phyloP scores from a whole-genome alignment of 2,329 filamentous ascomycete genomes.

The Mycosphaerella sp. region DNA sequence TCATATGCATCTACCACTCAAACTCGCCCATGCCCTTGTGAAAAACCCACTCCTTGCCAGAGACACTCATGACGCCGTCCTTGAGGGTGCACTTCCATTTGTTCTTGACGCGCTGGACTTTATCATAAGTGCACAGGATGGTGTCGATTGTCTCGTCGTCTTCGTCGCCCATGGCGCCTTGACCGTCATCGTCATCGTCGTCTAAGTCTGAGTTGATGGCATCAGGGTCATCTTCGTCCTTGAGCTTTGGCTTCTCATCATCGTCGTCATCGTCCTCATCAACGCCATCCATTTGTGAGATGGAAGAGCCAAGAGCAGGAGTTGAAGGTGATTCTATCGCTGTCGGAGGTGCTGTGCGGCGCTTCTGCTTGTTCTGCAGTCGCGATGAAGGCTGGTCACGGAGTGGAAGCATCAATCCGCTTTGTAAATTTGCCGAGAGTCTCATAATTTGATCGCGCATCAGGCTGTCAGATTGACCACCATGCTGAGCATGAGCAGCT shows the following conservation, averaged over 20 bases:
- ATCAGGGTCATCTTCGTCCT: slow-evolving; percentile 66
- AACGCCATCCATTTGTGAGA: slow-evolving; percentile 48
- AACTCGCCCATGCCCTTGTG: slow-evolving; percentile 97
- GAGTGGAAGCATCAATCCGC: slow-evolving; percentile 68
- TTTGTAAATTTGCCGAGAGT: slow-evolving; percentile 63
- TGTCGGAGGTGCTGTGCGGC: slow-evolving; percentile 4
- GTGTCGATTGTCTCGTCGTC: slow-evolving; percentile 79
- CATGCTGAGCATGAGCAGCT: slow-evolving; percentile 46
- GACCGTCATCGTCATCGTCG: slow-evolving; percentile 75
- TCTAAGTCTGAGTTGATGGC: slow-evolving; percentile 98
- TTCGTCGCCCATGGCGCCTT: slow-evolving; percentile 43
- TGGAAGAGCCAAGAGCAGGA: slow-evolving; percentile 15
- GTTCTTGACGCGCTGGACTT: slow-evolving; percentile 98
- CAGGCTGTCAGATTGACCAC: slow-evolving; percentile 58
- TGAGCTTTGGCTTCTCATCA: slow-evolving; percentile 35
- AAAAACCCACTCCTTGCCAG: slow-evolving; percentile 89
- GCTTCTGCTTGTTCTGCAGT: slow-evolving; percentile 32
- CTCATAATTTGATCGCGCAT: slow-evolving; percentile 63
- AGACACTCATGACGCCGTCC: slow-evolving; percentile 88
- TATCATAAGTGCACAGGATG: slow-evolving; percentile 99
- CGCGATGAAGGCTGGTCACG: slow-evolving; percentile 42
- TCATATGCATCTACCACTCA: slow-evolving; percentile 64
- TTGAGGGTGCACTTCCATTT: slow-evolving; percentile 96
- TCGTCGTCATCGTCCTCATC: slow-evolving; percentile 49
- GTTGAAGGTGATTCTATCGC: slow-evolving; percentile 2